Evolutionary conservation across 2,329 filamentous ascomycete species (phyloP).

Genomic region (Aureobasidium leucospermi): DNA sequence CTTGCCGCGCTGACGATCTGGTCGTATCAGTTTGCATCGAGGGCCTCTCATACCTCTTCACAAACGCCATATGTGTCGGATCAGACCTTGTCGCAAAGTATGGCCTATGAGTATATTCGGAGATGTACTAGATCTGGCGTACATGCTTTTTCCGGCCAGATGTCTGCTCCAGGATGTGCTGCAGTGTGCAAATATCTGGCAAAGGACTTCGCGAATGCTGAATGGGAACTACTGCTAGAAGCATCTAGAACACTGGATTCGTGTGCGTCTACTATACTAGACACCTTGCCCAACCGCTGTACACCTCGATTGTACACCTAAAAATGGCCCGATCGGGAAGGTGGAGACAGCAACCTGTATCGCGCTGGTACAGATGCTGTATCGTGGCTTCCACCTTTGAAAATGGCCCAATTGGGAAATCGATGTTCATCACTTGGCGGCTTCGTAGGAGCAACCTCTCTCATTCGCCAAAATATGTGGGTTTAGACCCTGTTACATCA

Average conservation of each 20-base stretch:
- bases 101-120: neutral
- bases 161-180: conserved; percentile 54
- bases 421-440: too few relatives aligned
- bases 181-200: conserved; percentile 72
- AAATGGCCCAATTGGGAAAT: too few relatives aligned
- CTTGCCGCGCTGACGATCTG: conserved; percentile 84
- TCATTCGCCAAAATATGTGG: too few relatives aligned
- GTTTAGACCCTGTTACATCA: too few relatives aligned
- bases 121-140: neutral
- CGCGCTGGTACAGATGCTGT: too few relatives aligned
- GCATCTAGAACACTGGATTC: conserved; percentile 71
- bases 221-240: conserved; percentile 85
- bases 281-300: neutral
- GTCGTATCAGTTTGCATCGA: conserved; percentile 73
- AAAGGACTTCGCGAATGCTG: conserved; percentile 69
- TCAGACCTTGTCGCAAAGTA: neutral
- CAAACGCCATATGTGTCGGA: neutral
- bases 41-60: neutral
- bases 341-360: too few relatives aligned
- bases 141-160: neutral
- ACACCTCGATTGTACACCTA: too few relatives aligned
- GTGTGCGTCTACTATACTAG: conserved; percentile 40
- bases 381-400: too few relatives aligned
- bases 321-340: too few relatives aligned
- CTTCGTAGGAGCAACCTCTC: too few relatives aligned